Evolutionary conservation across 75 land plant genomes (phyloP), one percentile per base, ranked within the genome.

Genomic region (Selaginella moellendorffii): DNA sequence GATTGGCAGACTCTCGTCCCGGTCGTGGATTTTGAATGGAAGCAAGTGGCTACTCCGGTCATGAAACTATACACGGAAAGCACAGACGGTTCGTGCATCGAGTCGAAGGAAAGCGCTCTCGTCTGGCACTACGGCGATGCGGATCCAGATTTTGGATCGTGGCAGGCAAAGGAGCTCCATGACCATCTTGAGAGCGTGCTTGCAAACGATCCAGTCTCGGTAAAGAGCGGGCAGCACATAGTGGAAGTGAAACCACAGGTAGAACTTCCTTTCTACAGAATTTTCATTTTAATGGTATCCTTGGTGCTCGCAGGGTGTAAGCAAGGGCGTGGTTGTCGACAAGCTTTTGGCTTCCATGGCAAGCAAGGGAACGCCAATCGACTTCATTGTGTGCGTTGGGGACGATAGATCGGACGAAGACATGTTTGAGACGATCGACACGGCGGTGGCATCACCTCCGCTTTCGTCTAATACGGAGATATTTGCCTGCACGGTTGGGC

Each of bases 361-460:
- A 24, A 58, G 62, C 27, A 51, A 52, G n/a, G 77, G 83, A 10
- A 68, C 63, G 24, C 77, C 83, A 22, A 85, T 85, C 9, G 92
- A 87, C 53, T 84, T 87, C 68, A 77, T 87, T n/a, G 63, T 87
- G 76, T 87, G 92, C 73, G 69, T 85, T 28, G 92, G 92, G 9
- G 89, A 87, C 68, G 92, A 87, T 63, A 36, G 46, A 36, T 86
- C 89, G 0, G 89, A 86, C 30, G 89, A 86, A 71, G 89, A 86
- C 54, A 86, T 86, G 89, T 86, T 86, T 70, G 87, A 81, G 76
- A 76, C 77, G 59, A 83, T 86, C 53, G 68, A 29, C 14, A 63
- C 66, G 14, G 77, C 81, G 1, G 68, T 27, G 59, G 66, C 36
- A 0, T 71, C 68, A n/a, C 74, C 83, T 1, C 73, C 71, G 21